phyloP scores from a whole-genome alignment of 345 rosid species.

The Mercurialis annua region DNA sequence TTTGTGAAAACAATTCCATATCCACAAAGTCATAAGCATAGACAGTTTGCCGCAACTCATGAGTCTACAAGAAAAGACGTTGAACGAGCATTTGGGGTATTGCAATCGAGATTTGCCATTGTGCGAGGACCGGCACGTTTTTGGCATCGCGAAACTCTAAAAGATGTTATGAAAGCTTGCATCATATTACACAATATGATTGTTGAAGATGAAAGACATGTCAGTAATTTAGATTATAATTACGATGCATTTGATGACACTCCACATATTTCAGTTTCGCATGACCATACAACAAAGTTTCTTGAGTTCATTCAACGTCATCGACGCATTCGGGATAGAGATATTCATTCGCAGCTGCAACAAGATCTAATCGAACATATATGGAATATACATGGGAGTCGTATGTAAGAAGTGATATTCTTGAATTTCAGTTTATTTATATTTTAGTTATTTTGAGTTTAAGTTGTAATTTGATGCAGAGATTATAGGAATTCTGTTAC shows the following conservation, averaged over 20 bases:
- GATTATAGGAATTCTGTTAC: too few relatives aligned
- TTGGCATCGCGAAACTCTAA: not conserved
- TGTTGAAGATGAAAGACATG: not conserved
- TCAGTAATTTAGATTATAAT: not conserved
- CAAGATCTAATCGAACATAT: not conserved
- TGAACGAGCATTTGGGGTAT: not conserved
- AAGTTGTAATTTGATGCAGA: too few relatives aligned
- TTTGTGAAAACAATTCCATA: not conserved
- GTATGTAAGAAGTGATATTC: not conserved
- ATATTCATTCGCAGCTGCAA: not conserved
- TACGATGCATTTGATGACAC: not conserved
- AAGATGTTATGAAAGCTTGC: not conserved
- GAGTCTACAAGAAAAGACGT: not conserved
- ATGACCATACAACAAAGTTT: not conserved
- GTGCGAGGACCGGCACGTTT: not conserved
- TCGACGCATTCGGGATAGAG: not conserved
- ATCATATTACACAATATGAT: not conserved
- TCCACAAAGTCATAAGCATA: not conserved
- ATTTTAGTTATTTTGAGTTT: too few relatives aligned
- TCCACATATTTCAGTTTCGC: not conserved
- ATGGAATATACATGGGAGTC: not conserved
- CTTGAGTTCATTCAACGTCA: not conserved
- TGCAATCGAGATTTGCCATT: not conserved
- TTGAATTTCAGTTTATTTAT: too few relatives aligned
- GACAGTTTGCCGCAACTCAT: not conserved